Percentiles rank a stretch among this genome's conserved stretches.
Conservation (phyloP, 768 basidiomycete species). For the Xanthoconium purpureum region DNA sequence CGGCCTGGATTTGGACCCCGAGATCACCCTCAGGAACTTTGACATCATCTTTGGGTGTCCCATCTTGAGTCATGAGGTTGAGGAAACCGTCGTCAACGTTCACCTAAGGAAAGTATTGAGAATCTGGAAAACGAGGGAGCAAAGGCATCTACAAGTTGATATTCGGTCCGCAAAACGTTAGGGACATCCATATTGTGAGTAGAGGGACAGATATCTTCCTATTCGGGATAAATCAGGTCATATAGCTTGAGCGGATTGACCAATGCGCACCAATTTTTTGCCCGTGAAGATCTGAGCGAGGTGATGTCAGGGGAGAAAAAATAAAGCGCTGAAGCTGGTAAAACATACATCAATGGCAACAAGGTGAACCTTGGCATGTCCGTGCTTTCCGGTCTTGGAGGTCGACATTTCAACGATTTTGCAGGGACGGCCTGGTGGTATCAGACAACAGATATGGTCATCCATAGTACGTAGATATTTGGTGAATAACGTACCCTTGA, state of each 20-base stretch:
- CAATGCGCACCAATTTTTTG: slow-evolving; percentile 80
- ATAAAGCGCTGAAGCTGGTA: background rate
- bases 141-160: slow-evolving; percentile 63
- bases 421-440: slow-evolving; percentile 75
- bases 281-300: slow-evolving; percentile 87
- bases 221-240: slow-evolving; percentile 16
- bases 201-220: slow-evolving; percentile 94
- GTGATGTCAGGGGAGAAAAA: slow-evolving; percentile 1
- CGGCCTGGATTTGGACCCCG: slow-evolving; percentile 64
- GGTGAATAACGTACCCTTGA: slow-evolving; percentile 59
- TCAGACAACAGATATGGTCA: slow-evolving; percentile 4
- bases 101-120: slow-evolving; percentile 42
- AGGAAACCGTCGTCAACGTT: slow-evolving; percentile 94
- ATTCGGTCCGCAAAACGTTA: slow-evolving; percentile 88
- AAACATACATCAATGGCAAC: slow-evolving; percentile 89
- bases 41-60: slow-evolving; percentile 88
- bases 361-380: slow-evolving; percentile 99
- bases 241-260: background rate
- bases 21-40: slow-evolving; percentile 84
- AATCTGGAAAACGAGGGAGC: background rate
- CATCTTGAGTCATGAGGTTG: slow-evolving; percentile 87
- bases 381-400: slow-evolving; percentile 99
- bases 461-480: background rate
- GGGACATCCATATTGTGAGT: slow-evolving; percentile 99
- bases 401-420: slow-evolving; percentile 99